Base-by-base conservation (phyloP, 768 basidiomycete genomes). In the Mycena belliarum region DNA sequence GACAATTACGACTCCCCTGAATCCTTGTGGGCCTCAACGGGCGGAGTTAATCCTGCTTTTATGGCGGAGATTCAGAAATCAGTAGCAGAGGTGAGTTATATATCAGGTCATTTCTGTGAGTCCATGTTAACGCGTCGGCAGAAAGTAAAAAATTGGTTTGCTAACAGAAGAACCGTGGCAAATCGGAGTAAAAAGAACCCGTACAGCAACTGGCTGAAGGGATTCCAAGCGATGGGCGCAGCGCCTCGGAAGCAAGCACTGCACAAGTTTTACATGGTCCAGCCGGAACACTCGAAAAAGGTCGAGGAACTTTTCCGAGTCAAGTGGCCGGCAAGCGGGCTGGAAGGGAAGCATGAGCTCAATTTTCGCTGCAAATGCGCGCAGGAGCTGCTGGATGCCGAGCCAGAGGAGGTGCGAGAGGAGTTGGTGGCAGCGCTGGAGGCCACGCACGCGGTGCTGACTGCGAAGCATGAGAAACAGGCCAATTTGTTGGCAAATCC, bases 361-460 rank as follows among this genome's bases (percentile, higher is more conserved):
- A 12, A 35, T 32, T 45, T 44, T 9, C 52, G 43, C 8, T 53
- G 52, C 52, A 26, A 53, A 25, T 53, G 52, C 24, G 52, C 52
- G 16, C n/a, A 45, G 14, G 52, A 44, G 0, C 8, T 53, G 18
- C 16, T 53, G 32, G 43, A 18, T 2, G 33, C 23, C 8, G 41
- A 52, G 28, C 8, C 23, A 1, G 43, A 35, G 1, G 33, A 35
- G 1, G 3, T 21, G 16, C 6, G 29, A 6, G 29, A 28, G 16
- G 29, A 12, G 43, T 9, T 53, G 42, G 21, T 10, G 10, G 9
- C 5, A n/a, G 18, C 18, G 43, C 15, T 23, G 21, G 32, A 53
- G 0, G 23, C 0, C 3, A 35, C 25, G 16, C 33, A 53, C 10
- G 23, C 43, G 23, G 18, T 2, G 18, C 24, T 24, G 10, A 7